A percentile compares a stretch with the other conserved stretches of the same genome.
These are phyloP conservation scores for Ophiostoma sp. DNA, from an alignment of 2,329 filamentous ascomycete genomes.

Conservation along the genomic window DNA sequence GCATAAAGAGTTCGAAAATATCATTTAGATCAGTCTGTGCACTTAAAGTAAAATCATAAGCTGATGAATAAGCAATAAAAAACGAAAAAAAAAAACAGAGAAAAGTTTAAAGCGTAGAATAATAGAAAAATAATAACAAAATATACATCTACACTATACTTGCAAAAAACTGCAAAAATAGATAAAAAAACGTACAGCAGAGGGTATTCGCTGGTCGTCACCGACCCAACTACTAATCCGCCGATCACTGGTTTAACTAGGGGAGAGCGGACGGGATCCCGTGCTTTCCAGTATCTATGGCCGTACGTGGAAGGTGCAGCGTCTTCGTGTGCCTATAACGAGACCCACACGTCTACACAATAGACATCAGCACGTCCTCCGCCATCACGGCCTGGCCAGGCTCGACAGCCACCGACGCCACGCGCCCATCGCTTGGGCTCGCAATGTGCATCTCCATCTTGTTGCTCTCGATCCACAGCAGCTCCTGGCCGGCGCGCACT, in stretches of 20 bases:
- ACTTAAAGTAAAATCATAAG: no score
- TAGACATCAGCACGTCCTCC: background rate
- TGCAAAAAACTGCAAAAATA: background rate
- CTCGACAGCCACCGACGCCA: background rate
- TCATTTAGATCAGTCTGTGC: no score
- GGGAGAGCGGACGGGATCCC: background rate
- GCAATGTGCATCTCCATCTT: constrained; percentile 47
- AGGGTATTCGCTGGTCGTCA: constrained; percentile 1
- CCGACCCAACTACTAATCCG: constrained; percentile 1
- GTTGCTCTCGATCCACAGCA: constrained; percentile 51
- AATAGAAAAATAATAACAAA: no score
- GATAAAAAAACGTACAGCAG: constrained; percentile 1
- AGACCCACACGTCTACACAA: background rate
- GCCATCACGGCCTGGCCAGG: constrained; percentile 8
- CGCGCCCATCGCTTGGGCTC: background rate
- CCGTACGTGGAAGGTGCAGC: background rate
- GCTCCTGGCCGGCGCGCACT: constrained; percentile 35
- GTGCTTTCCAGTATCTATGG: background rate
- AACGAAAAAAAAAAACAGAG: no score
- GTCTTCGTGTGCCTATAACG: no score
- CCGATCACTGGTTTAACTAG: background rate
- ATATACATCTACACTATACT: no score
- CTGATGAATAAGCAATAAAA: no score
- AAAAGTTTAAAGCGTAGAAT: no score
- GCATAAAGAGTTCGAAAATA: no score